Conservation (phyloP, 2,329 filamentous ascomycete species). For the Pestalotiopsis sp. region DNA sequence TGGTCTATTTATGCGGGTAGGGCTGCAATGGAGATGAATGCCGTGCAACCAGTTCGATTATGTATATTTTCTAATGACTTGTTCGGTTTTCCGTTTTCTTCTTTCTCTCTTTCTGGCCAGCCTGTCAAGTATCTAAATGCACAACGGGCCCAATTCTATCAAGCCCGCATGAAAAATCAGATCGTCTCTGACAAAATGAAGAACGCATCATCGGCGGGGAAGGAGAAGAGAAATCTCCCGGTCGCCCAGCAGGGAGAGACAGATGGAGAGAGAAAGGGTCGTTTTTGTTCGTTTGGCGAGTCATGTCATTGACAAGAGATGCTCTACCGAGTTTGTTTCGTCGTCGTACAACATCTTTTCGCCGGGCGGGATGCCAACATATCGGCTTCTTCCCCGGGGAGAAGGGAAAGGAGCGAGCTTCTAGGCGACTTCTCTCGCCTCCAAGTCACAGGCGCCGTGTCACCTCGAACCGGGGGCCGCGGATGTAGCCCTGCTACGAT, state of each 20-base stretch:
- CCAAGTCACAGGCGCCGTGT: too few species aligned
- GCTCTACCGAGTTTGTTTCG: not conserved
- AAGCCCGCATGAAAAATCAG: not conserved
- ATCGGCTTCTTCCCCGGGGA: not conserved
- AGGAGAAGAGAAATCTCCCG: not conserved
- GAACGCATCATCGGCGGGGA: not conserved
- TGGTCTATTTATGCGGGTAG: not conserved
- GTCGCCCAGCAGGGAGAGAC: not conserved
- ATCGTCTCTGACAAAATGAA: not conserved
- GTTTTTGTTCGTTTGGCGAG: too few species aligned
- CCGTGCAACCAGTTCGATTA: not conserved
- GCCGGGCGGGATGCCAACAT: not conserved
- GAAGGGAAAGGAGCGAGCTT: not conserved
- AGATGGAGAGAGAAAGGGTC: too few species aligned
- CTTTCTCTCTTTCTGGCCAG: not conserved
- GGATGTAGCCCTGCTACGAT: too few species aligned
- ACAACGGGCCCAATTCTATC: not conserved
- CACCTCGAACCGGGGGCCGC: too few species aligned
- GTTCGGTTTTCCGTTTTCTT: not conserved
- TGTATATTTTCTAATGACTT: not conserved
- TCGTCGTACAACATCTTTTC: not conserved
- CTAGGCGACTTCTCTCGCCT: not conserved
- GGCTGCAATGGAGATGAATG: constrained; percentile 9
- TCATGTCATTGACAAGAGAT: too few species aligned
- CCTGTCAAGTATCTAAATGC: not conserved